phyloP scores from a whole-genome alignment of 768 basidiomycete species.

The Kwoniella heveanensis region DNA sequence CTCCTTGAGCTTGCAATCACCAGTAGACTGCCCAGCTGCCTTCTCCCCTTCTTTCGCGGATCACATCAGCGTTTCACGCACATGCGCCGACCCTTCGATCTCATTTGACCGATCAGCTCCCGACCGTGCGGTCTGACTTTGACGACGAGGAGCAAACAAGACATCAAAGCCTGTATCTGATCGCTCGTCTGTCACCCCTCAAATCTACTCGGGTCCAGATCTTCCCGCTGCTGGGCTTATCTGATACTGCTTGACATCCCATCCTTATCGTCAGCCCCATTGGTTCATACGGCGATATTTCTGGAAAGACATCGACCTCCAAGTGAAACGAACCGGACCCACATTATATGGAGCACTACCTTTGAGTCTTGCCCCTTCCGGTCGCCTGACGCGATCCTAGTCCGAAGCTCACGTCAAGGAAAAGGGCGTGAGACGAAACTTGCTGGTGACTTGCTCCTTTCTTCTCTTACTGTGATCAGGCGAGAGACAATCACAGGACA shows the following conservation, averaged over 20 bases:
- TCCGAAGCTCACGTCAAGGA: not conserved
- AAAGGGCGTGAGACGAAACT: not conserved
- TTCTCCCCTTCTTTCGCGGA: not conserved
- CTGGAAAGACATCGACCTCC: not conserved
- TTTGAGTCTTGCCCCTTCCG: not conserved
- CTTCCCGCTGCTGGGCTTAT: not conserved
- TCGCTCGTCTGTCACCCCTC: not conserved
- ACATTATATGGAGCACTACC: not conserved
- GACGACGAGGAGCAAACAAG: not conserved
- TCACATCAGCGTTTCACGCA: not conserved
- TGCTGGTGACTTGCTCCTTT: not conserved
- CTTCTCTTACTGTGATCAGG: not conserved
- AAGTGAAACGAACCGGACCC: not conserved
- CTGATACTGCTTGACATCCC: no score
- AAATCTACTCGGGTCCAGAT: not conserved
- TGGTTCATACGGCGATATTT: not conserved
- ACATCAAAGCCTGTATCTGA: not conserved
- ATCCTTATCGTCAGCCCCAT: not conserved
- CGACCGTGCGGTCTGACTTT: not conserved
- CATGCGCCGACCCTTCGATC: not conserved
- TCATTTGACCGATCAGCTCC: not conserved
- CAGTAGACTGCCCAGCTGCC: not conserved
- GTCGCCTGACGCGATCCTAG: not conserved
- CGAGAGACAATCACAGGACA: not conserved
- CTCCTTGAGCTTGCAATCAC: not conserved